Percentiles rank a stretch among this genome's conserved stretches.
phyloP scores from a whole-genome alignment of 2,329 filamentous ascomycete genomes.

The Pyrenophora seminiperda region DNA sequence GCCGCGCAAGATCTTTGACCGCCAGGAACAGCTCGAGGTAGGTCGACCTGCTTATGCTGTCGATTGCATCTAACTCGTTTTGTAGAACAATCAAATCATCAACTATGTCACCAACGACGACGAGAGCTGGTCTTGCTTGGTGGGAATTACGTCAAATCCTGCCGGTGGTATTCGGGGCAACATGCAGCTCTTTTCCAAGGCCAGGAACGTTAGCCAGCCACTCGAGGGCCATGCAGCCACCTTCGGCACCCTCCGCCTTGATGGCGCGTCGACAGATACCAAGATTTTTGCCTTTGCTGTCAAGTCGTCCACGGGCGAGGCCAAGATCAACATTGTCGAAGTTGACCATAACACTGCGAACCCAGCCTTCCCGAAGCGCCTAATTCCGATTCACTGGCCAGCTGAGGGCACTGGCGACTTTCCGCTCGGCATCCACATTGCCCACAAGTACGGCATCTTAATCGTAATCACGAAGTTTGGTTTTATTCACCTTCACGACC shows the following conservation, averaged over 20 bases:
- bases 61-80: constrained; percentile 14
- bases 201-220: constrained; percentile 94
- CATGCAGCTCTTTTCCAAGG: constrained; percentile 96
- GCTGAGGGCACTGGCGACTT: constrained; percentile 95
- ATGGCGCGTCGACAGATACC: constrained; percentile 86
- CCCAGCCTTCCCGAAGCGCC: constrained; percentile 90
- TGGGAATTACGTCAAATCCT: constrained; percentile 93
- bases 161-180: constrained; percentile 91
- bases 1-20: constrained; percentile 85
- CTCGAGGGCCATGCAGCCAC: constrained; percentile 97
- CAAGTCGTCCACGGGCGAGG: constrained; percentile 77
- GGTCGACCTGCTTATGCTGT: constrained; percentile 43
- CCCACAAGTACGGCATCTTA: constrained; percentile 93
- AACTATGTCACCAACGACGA: constrained; percentile 97
- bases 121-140: constrained; percentile 97
- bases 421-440: constrained; percentile 96
- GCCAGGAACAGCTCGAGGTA: constrained; percentile 86
- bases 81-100: constrained; percentile 94
- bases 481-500: constrained; percentile 97
- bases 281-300: constrained; percentile 98
- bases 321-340: constrained; percentile 97
- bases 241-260: constrained; percentile 86
- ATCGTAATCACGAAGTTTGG: constrained; percentile 99
- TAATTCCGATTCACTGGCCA: constrained; percentile 97
- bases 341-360: constrained; percentile 92